Conservation (phyloP, 257 asterid genomes). For the Lycium barbarum region DNA sequence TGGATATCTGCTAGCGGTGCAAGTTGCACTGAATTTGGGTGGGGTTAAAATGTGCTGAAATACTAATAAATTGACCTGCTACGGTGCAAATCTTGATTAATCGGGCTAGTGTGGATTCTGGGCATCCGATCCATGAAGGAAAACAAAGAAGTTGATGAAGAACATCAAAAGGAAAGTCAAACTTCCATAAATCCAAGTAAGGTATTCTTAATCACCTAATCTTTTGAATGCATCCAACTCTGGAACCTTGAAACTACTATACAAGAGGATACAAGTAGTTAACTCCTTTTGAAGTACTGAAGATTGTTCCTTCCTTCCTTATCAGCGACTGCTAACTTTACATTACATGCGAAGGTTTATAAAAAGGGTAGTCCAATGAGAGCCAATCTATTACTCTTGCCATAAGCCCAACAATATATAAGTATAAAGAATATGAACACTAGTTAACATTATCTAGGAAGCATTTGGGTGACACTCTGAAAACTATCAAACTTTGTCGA, state of each 20-base stretch:
- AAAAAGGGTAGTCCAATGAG: background rate
- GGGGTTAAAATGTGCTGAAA: no score
- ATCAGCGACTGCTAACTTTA: background rate
- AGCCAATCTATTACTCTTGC: background rate
- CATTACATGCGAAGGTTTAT: background rate
- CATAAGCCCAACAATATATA: background rate
- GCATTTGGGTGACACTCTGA: slow-evolving; percentile 49
- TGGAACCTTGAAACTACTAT: background rate
- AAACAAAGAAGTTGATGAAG: background rate
- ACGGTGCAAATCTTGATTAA: background rate
- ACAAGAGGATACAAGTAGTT: background rate
- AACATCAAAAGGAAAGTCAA: background rate
- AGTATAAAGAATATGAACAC: background rate
- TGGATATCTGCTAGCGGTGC: no score
- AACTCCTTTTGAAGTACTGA: background rate
- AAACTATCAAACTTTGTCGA: slow-evolving; percentile 40
- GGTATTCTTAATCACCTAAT: background rate
- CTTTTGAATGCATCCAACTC: background rate
- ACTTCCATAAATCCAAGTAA: background rate
- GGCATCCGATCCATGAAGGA: no score
- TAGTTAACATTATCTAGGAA: slow-evolving; percentile 61
- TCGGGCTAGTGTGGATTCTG: background rate
- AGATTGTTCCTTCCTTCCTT: background rate
- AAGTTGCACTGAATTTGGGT: no score
- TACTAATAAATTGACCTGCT: no score